Base-by-base conservation (phyloP, 495 filamentous ascomycete species). In the Podospora pseudoanserina region DNA sequence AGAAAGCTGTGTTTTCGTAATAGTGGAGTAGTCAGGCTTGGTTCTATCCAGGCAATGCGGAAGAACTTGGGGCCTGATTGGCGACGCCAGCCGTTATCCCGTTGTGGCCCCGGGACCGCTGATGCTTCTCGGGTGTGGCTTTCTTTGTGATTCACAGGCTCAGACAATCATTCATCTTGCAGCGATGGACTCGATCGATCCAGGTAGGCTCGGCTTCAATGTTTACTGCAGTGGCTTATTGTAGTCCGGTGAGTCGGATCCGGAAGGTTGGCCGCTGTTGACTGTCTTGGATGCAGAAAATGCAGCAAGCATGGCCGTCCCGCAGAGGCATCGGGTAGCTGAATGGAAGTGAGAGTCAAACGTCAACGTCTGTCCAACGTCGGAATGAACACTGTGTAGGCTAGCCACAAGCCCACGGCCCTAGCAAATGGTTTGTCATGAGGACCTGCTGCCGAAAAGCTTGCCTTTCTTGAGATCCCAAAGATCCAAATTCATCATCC, bases 111-210 rank as follows among this genome's bases (percentile, higher is more conserved):
- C 59, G 59, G 16, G 30, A 61, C 23, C 13, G 7, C 23, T 32
- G 18, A 3, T 53, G 16, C 32, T 28, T 34, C 34, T 54, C 27
- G 39, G 27, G 9, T 65, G 56, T 26, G 55, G 54, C 56, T 44
- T 5, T 60, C 23, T 20, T 61, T 27, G 39, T 60, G 30, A 27
- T 16, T n/a, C 56, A 65, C 27, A 56, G 27, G 62, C 39, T 65
- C 23, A 55, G 54, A 64, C 26, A 15, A 60, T 60, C 15, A 9
- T n/a, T 44, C 15, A 70, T 70, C 68, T 70, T 66, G 68, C 68
- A 70, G 68, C 53, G 57, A 65, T 54, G 26, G 44, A 60, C 13
- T 20, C 59, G 67, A 66, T 66, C 67, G 23, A 27, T n/a, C 20
- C 58, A 44, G 27, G 18, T 65, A 7, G 3, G 32, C 7, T 30